Evolutionary conservation across 2,329 filamentous ascomycete genomes (phyloP), one percentile per base, ranked within the genome.

Genomic region (Aspergillus phoenicis): DNA sequence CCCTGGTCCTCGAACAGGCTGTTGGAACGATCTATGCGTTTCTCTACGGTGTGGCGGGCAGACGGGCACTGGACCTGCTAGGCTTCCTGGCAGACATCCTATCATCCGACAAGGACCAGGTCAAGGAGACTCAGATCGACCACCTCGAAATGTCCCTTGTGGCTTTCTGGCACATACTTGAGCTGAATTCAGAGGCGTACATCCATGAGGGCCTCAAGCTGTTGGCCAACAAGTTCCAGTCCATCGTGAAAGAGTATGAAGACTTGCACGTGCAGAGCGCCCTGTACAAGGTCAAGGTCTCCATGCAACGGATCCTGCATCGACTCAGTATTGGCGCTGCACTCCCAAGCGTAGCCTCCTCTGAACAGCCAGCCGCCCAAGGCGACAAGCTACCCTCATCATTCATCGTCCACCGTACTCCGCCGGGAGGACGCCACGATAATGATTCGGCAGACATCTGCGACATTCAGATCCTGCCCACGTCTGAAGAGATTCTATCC

Each of bases 1-100:
- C 80, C 0, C 60, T 79, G 10, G 67, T 81, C 2, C 63, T 82
- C 5, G 78, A 82, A 60, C 69, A 73, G 13, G 68, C 75, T 2
- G 69, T 82, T 11, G 76, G 73, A 17, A 80, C 74, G 3, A 76
- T 83, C 24, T 81, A 77, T 68, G 81, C 75, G 33, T 75, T 77
- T 63, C 65, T 83, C 10, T 82, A 75, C 58, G 79, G 80, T 2
- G 55, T 70, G n/a, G 69, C 70, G 43, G 80, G 80, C 30, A 68
- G 62, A 8, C 74, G 77, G 62, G 76, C 71, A 15, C 68, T 75
- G 11, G 58, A 58, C 1, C 65, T 82, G 24, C 78, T 81, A 53
- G 58, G 54, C 4, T 76, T 65, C 45, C 66, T 68, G 48, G 64
- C 65, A 33, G 66, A 58, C 33, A 68, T 64, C 47, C 65, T 72